Percentiles rank a stretch among this genome's conserved stretches.
Conservation (phyloP, 169 alveolate species). For the Cryptosporidium tyzzeri region DNA sequence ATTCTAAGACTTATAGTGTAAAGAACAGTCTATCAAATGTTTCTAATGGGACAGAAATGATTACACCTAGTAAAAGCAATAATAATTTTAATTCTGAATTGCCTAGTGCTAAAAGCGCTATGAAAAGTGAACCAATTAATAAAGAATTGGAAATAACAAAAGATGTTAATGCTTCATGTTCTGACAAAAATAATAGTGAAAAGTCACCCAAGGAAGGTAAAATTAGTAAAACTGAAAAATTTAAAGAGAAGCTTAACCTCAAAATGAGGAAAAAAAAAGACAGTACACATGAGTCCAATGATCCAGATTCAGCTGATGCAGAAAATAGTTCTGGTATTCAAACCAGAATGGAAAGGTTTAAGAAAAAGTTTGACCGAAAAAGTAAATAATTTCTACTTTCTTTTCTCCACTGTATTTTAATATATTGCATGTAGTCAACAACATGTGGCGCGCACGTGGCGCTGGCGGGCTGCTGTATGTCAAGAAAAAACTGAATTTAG, state of each 20-base stretch:
- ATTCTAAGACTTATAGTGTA: neutral
- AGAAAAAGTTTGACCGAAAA: slow-evolving; percentile 8
- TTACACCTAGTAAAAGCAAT: neutral
- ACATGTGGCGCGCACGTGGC: neutral
- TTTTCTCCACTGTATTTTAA: neutral
- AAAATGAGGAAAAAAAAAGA: slow-evolving; percentile 15
- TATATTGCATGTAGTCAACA: neutral
- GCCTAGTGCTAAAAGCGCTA: neutral
- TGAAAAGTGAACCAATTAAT: neutral
- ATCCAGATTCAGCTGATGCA: neutral
- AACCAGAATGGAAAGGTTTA: slow-evolving; percentile 13
- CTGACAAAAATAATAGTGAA: slow-evolving; percentile 19
- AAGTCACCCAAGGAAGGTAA: slow-evolving; percentile 11
- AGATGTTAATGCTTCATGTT: neutral
- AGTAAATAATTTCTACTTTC: neutral
- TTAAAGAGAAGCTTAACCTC: slow-evolving; percentile 23
- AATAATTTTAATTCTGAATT: neutral
- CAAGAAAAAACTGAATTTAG: neutral
- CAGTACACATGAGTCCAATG: neutral
- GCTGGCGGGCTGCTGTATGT: neutral
- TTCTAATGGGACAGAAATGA: neutral
- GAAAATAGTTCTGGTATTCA: neutral
- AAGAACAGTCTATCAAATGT: neutral
- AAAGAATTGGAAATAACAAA: neutral
- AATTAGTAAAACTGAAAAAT: slow-evolving; percentile 48